Percentiles rank a stretch among this genome's conserved stretches.
phyloP scores from a whole-genome alignment of 768 basidiomycete genomes.

The Cystofilobasidium ferigula region DNA sequence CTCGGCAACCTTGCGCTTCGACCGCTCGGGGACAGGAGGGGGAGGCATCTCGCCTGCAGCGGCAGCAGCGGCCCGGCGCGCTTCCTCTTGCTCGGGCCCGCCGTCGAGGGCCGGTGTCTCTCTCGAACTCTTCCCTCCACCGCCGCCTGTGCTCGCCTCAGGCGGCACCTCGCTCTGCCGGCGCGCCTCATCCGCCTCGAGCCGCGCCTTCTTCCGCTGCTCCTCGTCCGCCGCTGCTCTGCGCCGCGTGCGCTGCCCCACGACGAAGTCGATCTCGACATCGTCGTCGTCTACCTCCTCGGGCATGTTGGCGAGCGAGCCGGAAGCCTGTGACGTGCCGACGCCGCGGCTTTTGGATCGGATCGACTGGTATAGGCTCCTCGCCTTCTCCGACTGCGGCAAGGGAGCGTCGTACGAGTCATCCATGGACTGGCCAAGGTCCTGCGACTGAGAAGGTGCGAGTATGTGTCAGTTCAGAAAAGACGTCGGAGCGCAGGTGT shows the following conservation, averaged over 20 bases:
- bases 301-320: background rate
- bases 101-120: background rate
- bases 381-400: background rate
- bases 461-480: background rate
- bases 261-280: background rate
- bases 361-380: background rate
- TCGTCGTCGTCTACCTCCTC: background rate
- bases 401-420: background rate
- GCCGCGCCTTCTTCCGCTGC: background rate
- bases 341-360: background rate
- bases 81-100: no score
- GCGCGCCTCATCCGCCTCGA: background rate
- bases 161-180: background rate
- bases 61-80: background rate
- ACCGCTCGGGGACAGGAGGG: constrained; percentile 1
- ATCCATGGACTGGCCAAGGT: background rate
- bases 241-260: background rate
- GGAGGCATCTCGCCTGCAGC: constrained; percentile 1
- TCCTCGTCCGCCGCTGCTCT: background rate
- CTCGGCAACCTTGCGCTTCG: background rate
- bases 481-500: background rate
- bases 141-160: background rate
- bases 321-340: background rate
- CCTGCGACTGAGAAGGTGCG: background rate
- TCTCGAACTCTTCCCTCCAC: background rate